These are phyloP conservation scores for Mrakia blollopis DNA, from an alignment of 768 basidiomycete genomes.

Conservation along the genomic window DNA sequence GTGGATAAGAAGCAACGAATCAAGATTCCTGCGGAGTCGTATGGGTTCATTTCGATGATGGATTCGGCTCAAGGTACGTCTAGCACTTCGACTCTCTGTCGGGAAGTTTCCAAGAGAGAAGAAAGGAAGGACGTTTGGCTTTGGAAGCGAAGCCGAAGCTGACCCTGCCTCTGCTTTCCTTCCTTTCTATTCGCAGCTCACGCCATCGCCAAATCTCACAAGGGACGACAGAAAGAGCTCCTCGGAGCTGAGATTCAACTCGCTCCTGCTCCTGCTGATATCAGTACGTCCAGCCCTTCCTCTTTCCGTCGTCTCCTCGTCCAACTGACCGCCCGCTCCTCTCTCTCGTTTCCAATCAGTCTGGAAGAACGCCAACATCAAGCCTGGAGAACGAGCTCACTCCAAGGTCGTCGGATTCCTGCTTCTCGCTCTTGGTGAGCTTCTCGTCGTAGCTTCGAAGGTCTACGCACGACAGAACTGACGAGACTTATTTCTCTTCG, in stretches of 20 bases:
- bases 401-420: conserved; percentile 72
- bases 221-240: conserved; percentile 42
- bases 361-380: conserved; percentile 82
- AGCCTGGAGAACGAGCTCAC: conserved; percentile 59
- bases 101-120: too few relatives aligned
- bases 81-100: neutral
- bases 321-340: neutral
- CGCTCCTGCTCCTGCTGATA: conserved; percentile 45
- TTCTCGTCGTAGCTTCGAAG: too few relatives aligned
- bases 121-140: too few relatives aligned
- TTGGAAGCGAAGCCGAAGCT: too few relatives aligned
- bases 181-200: conserved; percentile 37
- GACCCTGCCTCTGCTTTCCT: neutral
- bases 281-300: conserved; percentile 26
- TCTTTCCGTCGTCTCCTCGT: neutral
- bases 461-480: too few relatives aligned
- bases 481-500: neutral
- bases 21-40: conserved; percentile 32
- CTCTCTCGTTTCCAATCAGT: conserved; percentile 41
- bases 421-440: conserved; percentile 54
- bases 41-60: conserved; percentile 33
- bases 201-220: conserved; percentile 44
- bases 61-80: conserved; percentile 30
- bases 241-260: conserved; percentile 42
- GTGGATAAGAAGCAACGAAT: conserved; percentile 19